Evolutionary conservation across 2,329 filamentous ascomycete genomes (phyloP), one percentile per base, ranked within the genome.

Genomic region (Pseudocercospora musae): DNA sequence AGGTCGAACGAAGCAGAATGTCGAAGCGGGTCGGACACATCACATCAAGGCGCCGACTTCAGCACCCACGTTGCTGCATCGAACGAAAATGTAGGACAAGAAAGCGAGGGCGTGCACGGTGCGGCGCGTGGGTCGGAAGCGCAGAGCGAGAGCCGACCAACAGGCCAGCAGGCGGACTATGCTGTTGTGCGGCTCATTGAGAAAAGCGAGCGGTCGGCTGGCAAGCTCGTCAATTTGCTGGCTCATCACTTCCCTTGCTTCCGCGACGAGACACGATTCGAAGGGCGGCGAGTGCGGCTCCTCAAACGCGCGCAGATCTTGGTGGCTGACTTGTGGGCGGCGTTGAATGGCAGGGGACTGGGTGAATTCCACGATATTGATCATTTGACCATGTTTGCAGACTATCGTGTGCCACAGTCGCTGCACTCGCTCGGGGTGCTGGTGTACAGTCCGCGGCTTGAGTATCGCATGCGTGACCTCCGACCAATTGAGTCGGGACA

Each of bases 361-460:
- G 96, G 95, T 31, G 81, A 84, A 27, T 99, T 99, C 76, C 74
- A 86, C 61, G 95, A 99, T 74, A 96, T 99, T 70, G 89, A 95
- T 78, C 92, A 92, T 75, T 89, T 99, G 71, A 99, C 95, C 64
- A 98, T 98, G 89, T 99, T 99, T 80, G 93, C 95, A 84, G 95
- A 99, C 79, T 99, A 99, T 74, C 89, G 95, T 48, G 89, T 99
- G 58, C 96, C 96, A 13, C 95, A 99, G 78, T 95, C 97, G 69
- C 84, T 99, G 33, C 87, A 93, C 70, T 87, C 87, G 9, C 81
- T 98, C 49, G 90, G 91, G 18, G 94, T 92, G 62, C 79, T 99
- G 55, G 87, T 85, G 70, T 97, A 95, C 77, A 93, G 90, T 66
- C 95, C 95, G 0, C 84, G 87, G 0, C 79, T 99, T 49, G 87